phyloP scores from a whole-genome alignment of 805 yeast species.

The Citeromyces matritensis region DNA sequence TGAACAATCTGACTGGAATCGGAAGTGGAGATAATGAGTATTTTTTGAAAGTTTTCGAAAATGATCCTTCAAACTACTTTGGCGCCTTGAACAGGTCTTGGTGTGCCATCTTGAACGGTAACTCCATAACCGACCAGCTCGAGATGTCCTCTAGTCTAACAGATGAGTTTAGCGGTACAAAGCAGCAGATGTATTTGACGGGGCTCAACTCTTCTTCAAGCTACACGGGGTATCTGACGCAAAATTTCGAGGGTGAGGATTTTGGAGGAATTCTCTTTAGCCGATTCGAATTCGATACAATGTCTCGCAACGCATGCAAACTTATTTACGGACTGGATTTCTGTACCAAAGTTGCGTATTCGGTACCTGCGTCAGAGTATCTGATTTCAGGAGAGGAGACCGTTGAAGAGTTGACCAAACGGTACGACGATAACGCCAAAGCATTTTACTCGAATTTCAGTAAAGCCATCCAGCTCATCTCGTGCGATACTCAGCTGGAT shows the following conservation, averaged over 20 bases:
- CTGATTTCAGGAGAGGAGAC: conserved; percentile 13
- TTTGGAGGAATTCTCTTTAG: conserved; percentile 54
- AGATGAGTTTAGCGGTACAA: conserved; percentile 26
- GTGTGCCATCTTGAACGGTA: conserved; percentile 57
- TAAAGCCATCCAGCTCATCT: conserved; percentile 57
- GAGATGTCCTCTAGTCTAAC: conserved; percentile 20
- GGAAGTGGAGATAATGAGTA: conserved; percentile 8
- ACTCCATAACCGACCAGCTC: conserved; percentile 12
- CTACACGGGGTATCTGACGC: conserved; percentile 52
- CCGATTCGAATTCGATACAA: conserved; percentile 41
- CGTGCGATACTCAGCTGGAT: conserved; percentile 59
- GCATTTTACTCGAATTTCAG: conserved; percentile 49
- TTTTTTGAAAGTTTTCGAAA: conserved; percentile 30
- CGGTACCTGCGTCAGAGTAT: conserved; percentile 46
- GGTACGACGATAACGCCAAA: conserved; percentile 54
- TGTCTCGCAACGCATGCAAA: conserved; percentile 44
- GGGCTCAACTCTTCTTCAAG: conserved; percentile 45
- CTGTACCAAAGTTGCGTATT: conserved; percentile 72
- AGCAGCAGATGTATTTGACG: conserved; percentile 46
- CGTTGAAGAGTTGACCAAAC: conserved; percentile 17
- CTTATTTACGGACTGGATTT: conserved; percentile 62
- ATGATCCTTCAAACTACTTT: conserved; percentile 19
- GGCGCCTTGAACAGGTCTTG: conserved; percentile 34
- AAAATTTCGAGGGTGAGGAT: conserved; percentile 18
- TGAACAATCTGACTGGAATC: conserved; percentile 4